These are phyloP conservation scores for Oenanthe sinensis DNA, from an alignment of 129 eudicot species.

Conservation along the genomic window DNA sequence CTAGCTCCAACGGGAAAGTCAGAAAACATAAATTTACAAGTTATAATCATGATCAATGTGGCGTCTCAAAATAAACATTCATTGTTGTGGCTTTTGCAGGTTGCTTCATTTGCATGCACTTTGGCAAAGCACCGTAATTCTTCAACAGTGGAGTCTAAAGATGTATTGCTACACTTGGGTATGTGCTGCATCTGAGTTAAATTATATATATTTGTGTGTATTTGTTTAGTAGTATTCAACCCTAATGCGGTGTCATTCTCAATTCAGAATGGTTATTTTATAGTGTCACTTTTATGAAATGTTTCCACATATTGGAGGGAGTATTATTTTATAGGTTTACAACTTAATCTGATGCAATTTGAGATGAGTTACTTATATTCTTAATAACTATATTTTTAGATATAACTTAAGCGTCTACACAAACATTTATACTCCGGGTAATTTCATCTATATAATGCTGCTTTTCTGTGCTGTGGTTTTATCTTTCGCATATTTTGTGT, in stretches of 20 bases:
- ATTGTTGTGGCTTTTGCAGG: constrained; percentile 34
- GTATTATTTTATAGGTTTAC: neutral
- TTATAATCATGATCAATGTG: neutral
- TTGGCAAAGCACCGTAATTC: constrained; percentile 94
- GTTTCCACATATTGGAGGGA: neutral
- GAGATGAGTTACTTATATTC: neutral
- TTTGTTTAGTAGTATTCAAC: too few relatives aligned
- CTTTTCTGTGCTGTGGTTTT: neutral
- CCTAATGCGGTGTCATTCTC: neutral
- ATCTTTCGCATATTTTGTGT: neutral
- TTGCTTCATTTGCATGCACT: constrained; percentile 68
- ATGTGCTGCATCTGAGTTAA: constrained; percentile 10
- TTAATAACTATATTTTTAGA: neutral
- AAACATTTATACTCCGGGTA: neutral
- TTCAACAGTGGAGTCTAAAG: constrained; percentile 82
- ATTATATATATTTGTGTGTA: neutral
- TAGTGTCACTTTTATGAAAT: neutral
- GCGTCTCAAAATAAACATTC: neutral
- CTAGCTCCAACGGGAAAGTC: neutral
- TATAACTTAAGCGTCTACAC: neutral
- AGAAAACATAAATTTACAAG: neutral
- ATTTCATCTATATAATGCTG: neutral
- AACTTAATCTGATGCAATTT: neutral
- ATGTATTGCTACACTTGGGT: constrained; percentile 88
- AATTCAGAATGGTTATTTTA: neutral